Percentiles rank a stretch among this genome's conserved stretches.
Evolutionary conservation across 2,329 filamentous ascomycete genomes (phyloP).

Genomic region (Biscogniauxia sp.): DNA sequence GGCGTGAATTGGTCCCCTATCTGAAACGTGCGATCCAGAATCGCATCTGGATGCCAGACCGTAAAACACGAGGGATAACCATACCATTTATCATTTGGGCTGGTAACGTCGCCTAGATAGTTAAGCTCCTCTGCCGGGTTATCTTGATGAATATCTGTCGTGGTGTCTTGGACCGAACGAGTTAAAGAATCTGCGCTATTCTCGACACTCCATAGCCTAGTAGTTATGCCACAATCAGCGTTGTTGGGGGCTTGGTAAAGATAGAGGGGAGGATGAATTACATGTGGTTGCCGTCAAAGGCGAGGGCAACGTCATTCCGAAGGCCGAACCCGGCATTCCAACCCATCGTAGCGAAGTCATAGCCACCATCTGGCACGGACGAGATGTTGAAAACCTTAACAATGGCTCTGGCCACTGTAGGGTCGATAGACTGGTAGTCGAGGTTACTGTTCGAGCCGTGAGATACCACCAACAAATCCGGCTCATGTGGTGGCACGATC

Average conservation of each 20-base stretch:
- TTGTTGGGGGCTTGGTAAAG: too few relatives aligned
- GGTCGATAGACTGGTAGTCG: conserved; percentile 44
- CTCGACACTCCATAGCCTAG: conserved; percentile 52
- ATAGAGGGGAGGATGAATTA: conserved; percentile 27
- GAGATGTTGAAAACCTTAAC: conserved; percentile 47
- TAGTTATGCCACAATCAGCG: conserved; percentile 4
- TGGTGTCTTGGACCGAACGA: conserved; percentile 39
- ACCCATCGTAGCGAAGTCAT: conserved; percentile 40
- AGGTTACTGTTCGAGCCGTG: conserved; percentile 56
- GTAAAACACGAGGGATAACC: conserved; percentile 55
- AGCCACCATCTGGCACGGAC: conserved; percentile 24
- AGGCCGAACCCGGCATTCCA: conserved; percentile 53
- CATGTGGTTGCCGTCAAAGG: conserved; percentile 43
- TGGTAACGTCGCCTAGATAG: conserved; percentile 58
- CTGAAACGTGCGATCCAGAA: conserved; percentile 31
- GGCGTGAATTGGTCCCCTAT: conserved; percentile 35
- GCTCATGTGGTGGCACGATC: conserved; percentile 46
- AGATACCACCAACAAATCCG: conserved; percentile 53
- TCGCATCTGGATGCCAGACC: conserved; percentile 38
- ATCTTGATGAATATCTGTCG: conserved; percentile 51
- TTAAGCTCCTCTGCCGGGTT: conserved; percentile 67
- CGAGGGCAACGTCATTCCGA: conserved; percentile 58
- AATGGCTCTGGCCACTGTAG: conserved; percentile 50
- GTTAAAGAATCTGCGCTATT: conserved; percentile 62
- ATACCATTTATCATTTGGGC: conserved; percentile 49